These are phyloP conservation scores for Macrolepiota albuminosa DNA, from an alignment of 768 basidiomycete species.

Conservation along the genomic window DNA sequence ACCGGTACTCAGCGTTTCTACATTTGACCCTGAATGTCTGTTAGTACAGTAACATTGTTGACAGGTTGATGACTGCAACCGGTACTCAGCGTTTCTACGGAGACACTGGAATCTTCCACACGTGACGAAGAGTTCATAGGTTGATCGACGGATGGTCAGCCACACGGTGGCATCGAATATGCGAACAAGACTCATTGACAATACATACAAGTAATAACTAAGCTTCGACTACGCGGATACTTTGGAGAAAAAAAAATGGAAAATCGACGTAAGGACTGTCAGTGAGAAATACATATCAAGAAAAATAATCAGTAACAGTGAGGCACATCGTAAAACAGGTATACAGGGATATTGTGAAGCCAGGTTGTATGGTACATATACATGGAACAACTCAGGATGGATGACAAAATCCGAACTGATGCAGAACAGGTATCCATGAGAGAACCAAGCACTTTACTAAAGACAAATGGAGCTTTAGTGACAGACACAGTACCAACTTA, in stretches of 20 bases:
- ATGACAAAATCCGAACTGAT: neutral
- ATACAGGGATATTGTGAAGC: neutral
- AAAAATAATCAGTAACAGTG: neutral
- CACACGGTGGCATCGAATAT: neutral
- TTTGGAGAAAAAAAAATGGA: neutral
- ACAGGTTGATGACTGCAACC: too few relatives aligned
- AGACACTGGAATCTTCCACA: too few relatives aligned
- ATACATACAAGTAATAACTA: neutral
- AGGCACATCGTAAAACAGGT: neutral
- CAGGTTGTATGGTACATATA: neutral
- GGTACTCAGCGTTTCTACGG: too few relatives aligned
- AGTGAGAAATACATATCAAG: neutral
- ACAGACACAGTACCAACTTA: neutral
- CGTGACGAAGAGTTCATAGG: too few relatives aligned
- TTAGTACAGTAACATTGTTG: too few relatives aligned
- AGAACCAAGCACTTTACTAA: neutral
- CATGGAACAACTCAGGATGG: neutral
- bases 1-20: too few relatives aligned
- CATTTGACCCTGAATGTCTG: too few relatives aligned
- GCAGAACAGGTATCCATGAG: neutral
- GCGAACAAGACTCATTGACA: neutral
- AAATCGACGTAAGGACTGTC: neutral
- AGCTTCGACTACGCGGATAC: neutral
- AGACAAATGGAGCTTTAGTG: neutral
- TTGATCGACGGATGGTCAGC: too few relatives aligned